Base-by-base conservation (phyloP, 2,329 filamentous ascomycete genomes). In the Phaeosphaeriaceae sp. region DNA sequence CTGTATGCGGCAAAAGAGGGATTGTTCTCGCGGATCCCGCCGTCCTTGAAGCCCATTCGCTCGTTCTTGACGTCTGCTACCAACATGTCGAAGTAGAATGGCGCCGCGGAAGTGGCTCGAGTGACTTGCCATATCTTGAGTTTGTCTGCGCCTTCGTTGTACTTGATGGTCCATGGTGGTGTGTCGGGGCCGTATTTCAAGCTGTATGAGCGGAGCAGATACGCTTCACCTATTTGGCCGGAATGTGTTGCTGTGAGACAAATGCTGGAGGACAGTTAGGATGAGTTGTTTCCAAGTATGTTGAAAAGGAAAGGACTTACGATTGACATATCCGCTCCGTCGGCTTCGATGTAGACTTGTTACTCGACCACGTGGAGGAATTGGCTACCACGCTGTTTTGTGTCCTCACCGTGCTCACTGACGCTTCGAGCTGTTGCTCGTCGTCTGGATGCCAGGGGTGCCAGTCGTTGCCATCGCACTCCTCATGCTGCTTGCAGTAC, bases 91-190 rank as follows among this genome's bases (percentile, higher is more conserved):
- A 84, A 83, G 68, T 82, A 83, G 65, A 83, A 83, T 0, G 83
- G 83, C 0, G 83, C 83, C 2, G 84, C 84, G 1, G 80, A 82
- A 0, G 83, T 85, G 1, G 83, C 84, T 7, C 83, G 70, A 0
- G 81, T 83, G 1, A 84, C 83, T 67, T 84, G 71, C 78, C 82
- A 85, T 42, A 86, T 84, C 1, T 78, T 76, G 17, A 83, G 69
- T 44, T 73, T 70, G 56, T 83, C 80, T 6, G 78, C 77, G 9
- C 79, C 80, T 66, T 80, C 77, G 61, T 84, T 84, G 72, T 83
- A 83, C 1, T 74, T 72, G 2, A 78, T 80, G 6, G 82, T 77
- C 79, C 80, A 83, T 1, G 78, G 76, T 0, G 78, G 79, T 0
- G 79, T 75, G 0, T 77, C 68, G 7, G 73, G 65, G 20, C 71